Percentiles rank a stretch among this genome's conserved stretches.
Evolutionary conservation across 2,329 filamentous ascomycete genomes (phyloP).

Genomic region (Nemania diffusa): DNA sequence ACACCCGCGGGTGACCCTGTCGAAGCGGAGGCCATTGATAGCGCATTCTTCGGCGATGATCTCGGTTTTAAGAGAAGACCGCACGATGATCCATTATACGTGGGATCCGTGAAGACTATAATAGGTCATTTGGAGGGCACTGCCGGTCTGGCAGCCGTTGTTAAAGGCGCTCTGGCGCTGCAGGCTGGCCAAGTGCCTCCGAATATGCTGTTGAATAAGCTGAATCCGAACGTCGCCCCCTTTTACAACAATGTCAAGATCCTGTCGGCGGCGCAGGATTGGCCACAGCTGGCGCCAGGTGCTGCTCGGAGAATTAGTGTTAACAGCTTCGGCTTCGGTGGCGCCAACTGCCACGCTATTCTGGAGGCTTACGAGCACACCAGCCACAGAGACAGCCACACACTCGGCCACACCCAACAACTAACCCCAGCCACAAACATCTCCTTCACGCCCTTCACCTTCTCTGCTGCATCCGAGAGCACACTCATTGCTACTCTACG

Average conservation of each 20-base stretch:
- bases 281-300: neutral
- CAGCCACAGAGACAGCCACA: neutral
- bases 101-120: conserved; percentile 32
- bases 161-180: conserved; percentile 23
- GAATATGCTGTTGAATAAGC: conserved; percentile 21
- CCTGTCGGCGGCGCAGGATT: conserved; percentile 11
- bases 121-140: conserved; percentile 35
- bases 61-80: too few relatives aligned
- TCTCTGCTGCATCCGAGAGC: conserved; percentile 11
- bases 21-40: conserved; percentile 33
- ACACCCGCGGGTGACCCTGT: conserved; percentile 41
- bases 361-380: conserved; percentile 4
- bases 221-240: conserved; percentile 20
- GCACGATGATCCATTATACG: neutral
- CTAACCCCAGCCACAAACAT: neutral
- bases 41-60: conserved; percentile 28
- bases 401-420: neutral
- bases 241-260: conserved; percentile 9
- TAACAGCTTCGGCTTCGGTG: conserved; percentile 34
- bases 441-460: conserved; percentile 10
- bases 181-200: conserved; percentile 18
- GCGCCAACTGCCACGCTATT: conserved; percentile 19
- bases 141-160: conserved; percentile 31
- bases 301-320: conserved; percentile 39
- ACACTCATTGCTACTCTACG: neutral